Conservation (phyloP, 2,329 filamentous ascomycete genomes). For the Fusarium musae region DNA sequence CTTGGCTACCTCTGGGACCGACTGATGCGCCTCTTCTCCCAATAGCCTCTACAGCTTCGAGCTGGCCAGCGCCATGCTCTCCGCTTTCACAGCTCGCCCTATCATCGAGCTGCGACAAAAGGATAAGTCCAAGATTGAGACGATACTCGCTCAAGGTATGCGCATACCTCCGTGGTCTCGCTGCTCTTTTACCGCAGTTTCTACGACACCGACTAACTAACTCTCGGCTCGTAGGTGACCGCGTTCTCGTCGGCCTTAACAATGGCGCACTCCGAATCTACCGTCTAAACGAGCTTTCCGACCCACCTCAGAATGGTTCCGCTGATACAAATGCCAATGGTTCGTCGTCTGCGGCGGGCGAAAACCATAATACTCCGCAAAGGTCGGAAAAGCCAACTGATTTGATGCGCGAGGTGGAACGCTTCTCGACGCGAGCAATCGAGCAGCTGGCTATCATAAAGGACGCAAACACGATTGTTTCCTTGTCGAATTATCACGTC, state of each 20-base stretch:
- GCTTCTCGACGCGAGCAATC: conserved; percentile 89
- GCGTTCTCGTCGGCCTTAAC: conserved; percentile 90
- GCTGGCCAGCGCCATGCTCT: conserved; percentile 79
- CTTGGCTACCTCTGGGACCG: background rate
- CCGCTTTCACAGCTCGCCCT: conserved; percentile 94
- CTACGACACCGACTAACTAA: conserved; percentile 8
- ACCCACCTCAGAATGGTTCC: conserved; percentile 51
- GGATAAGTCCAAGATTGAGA: conserved; percentile 98
- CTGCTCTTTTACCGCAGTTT: background rate
- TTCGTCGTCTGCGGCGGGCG: conserved; percentile 46
- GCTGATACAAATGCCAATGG: conserved; percentile 44
- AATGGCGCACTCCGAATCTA: conserved; percentile 91
- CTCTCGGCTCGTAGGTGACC: conserved; percentile 71
- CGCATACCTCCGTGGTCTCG: background rate
- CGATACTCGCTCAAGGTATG: conserved; percentile 87
- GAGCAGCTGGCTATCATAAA: conserved; percentile 97
- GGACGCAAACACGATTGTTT: conserved; percentile 90
- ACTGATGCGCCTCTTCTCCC: conserved; percentile 47
- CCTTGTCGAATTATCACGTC: conserved; percentile 88
- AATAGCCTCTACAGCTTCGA: conserved; percentile 50
- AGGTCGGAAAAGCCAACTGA: conserved; percentile 72
- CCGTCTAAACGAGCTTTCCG: conserved; percentile 78
- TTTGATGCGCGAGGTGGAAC: conserved; percentile 89
- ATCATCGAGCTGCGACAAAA: conserved; percentile 96
- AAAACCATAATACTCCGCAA: conserved; percentile 44